A percentile compares a stretch with the other conserved stretches of the same genome.
phyloP scores from a whole-genome alignment of 148 eudicot species.

The Chenopodium suecicum region DNA sequence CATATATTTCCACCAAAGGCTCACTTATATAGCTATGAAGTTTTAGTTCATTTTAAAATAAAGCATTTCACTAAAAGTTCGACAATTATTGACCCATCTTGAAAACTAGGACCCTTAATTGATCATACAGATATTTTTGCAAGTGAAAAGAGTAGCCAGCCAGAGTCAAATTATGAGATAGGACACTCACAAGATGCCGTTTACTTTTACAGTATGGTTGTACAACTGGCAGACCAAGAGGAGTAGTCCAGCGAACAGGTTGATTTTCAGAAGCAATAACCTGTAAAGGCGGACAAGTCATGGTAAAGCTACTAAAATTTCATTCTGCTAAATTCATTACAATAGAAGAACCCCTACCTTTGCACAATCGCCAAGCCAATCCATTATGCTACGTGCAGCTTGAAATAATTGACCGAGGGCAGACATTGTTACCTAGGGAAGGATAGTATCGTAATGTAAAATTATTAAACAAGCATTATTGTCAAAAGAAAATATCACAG shows the following conservation, averaged over 20 bases:
- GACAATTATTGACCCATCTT: not conserved
- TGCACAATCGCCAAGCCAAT: constrained; percentile 96
- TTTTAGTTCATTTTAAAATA: not conserved
- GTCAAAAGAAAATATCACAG: not conserved
- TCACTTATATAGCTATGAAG: not conserved
- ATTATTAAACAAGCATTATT: not conserved
- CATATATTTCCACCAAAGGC: too few relatives aligned
- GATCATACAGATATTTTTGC: not conserved
- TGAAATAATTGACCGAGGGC: constrained; percentile 89
- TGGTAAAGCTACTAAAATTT: not conserved
- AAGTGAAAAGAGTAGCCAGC: not conserved
- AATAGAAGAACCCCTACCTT: constrained; percentile 45
- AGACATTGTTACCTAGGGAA: constrained; percentile 71
- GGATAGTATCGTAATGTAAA: not conserved
- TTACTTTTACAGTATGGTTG: constrained; percentile 82
- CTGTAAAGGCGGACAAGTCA: constrained; percentile 34
- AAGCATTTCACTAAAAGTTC: not conserved
- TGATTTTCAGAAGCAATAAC: constrained; percentile 83
- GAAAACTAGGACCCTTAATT: not conserved
- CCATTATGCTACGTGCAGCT: constrained; percentile 87
- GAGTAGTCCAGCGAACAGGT: constrained; percentile 93
- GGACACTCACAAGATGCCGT: constrained; percentile 62
- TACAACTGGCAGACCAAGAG: constrained; percentile 89
- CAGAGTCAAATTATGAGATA: not conserved
- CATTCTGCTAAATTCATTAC: not conserved